These are phyloP conservation scores for Plectosphaerella sp. DNA, from an alignment of 2,329 filamentous ascomycete genomes.

Conservation along the genomic window DNA sequence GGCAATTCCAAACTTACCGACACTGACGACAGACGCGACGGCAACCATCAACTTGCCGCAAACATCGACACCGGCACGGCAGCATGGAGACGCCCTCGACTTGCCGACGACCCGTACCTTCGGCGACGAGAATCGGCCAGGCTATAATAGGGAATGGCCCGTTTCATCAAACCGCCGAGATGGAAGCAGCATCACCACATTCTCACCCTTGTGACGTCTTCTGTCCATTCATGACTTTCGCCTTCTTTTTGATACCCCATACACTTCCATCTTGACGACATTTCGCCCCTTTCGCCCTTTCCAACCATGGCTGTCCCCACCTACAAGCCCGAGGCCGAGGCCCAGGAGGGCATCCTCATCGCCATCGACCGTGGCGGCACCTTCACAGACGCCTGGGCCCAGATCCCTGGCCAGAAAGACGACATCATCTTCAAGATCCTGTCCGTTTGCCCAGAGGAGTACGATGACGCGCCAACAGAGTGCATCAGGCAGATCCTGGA, in stretches of 20 bases:
- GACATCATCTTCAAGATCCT: slow-evolving; percentile 63
- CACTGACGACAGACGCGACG: too few relatives aligned
- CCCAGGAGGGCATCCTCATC: slow-evolving; percentile 61
- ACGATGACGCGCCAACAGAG: slow-evolving; percentile 68
- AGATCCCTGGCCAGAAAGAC: slow-evolving; percentile 58
- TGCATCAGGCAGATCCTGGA: slow-evolving; percentile 53
- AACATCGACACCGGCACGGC: too few relatives aligned
- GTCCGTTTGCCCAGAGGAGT: slow-evolving; percentile 67
- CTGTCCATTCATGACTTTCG: neutral
- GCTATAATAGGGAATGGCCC: too few relatives aligned
- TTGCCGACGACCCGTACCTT: too few relatives aligned
- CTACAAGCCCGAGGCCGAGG: neutral
- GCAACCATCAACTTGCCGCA: too few relatives aligned
- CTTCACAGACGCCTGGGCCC: slow-evolving; percentile 62
- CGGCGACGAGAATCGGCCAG: too few relatives aligned
- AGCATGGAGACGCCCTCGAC: too few relatives aligned
- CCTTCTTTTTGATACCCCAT: neutral
- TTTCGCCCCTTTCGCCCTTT: neutral
- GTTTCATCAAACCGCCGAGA: too few relatives aligned
- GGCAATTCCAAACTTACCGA: neutral
- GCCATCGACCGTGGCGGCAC: slow-evolving; percentile 80
- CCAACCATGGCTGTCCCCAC: slow-evolving; percentile 26
- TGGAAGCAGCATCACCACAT: neutral
- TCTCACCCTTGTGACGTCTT: neutral
- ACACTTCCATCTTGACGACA: neutral